Conservation (phyloP, 805 yeast species). For the Hanseniaspora jakobsenii region DNA sequence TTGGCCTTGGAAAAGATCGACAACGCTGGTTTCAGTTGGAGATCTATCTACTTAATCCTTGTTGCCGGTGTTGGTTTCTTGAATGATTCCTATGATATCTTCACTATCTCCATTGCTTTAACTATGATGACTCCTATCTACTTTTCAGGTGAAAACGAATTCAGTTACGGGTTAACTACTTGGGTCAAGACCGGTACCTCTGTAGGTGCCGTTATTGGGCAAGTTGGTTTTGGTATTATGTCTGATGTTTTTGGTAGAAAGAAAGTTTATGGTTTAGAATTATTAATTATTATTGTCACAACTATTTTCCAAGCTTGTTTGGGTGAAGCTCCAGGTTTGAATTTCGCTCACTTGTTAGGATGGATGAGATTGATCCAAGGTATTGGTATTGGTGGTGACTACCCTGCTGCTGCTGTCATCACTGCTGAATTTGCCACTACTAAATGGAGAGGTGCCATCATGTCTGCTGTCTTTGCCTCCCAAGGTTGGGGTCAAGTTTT, state of each 20-base stretch:
- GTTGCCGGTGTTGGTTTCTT: conserved; percentile 91
- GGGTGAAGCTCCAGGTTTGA: conserved; percentile 61
- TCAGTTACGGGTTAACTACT: conserved; percentile 64
- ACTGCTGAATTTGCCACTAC: conserved; percentile 88
- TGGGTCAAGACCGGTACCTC: conserved; percentile 79
- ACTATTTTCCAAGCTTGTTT: conserved; percentile 64
- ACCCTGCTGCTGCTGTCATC: conserved; percentile 85
- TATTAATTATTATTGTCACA: conserved; percentile 71
- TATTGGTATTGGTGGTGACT: conserved; percentile 96
- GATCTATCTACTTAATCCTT: conserved; percentile 65
- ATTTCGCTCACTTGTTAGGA: conserved; percentile 59
- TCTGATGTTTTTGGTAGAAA: conserved; percentile 82
- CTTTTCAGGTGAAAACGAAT: conserved; percentile 40
- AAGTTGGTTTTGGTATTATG: conserved; percentile 66
- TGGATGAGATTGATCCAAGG: conserved; percentile 82
- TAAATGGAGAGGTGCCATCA: conserved; percentile 95
- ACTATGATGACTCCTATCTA: conserved; percentile 67
- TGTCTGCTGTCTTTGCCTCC: conserved; percentile 92
- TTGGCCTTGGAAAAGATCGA: conserved; percentile 75
- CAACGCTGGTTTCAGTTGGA: conserved; percentile 69
- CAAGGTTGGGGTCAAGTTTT: conserved; percentile 93
- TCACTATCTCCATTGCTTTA: conserved; percentile 74
- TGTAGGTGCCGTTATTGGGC: conserved; percentile 89
- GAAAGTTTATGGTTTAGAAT: conserved; percentile 73
- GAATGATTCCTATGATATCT: conserved; percentile 87